Percentiles rank a stretch among this genome's conserved stretches.
These are phyloP conservation scores for Colletotrichum destructivum DNA, from an alignment of 2,329 filamentous ascomycete species.

Conservation along the genomic window DNA sequence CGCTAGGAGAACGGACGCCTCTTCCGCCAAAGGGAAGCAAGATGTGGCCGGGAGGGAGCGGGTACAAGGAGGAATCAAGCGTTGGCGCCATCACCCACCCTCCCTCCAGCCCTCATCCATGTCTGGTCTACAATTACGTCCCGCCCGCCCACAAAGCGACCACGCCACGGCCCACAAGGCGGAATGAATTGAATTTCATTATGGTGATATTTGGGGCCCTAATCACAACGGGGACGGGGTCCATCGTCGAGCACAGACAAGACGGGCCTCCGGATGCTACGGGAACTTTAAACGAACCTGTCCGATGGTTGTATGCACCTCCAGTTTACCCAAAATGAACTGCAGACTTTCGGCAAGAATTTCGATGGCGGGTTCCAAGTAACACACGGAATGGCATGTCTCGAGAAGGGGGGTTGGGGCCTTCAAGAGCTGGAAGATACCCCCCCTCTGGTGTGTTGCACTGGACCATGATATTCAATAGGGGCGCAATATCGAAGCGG, in stretches of 20 bases:
- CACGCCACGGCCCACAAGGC: conserved; percentile 8
- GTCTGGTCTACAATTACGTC: too few species aligned
- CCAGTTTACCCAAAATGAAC: conserved; percentile 24
- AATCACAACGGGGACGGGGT: neutral
- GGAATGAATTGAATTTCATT: neutral
- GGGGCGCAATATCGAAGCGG: neutral
- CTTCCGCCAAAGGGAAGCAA: neutral
- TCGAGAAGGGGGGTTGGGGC: neutral
- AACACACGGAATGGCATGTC: neutral
- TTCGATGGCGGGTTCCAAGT: neutral
- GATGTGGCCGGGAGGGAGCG: neutral
- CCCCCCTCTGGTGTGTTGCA: neutral
- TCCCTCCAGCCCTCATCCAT: neutral
- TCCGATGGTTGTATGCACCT: neutral
- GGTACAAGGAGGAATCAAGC: conserved; percentile 9
- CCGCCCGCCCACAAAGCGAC: conserved; percentile 4
- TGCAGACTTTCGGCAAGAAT: neutral
- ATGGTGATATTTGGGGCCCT: conserved; percentile 11
- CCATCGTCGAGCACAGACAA: conserved; percentile 24
- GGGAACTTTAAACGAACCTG: conserved; percentile 31
- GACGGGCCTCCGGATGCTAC: conserved; percentile 15
- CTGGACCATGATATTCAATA: neutral
- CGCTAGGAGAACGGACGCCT: conserved; percentile 11
- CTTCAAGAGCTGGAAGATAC: neutral
- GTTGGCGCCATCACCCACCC: conserved; percentile 18